Base-by-base conservation (phyloP, 176 grass and related monocot species). In the Carex myosuroides region DNA sequence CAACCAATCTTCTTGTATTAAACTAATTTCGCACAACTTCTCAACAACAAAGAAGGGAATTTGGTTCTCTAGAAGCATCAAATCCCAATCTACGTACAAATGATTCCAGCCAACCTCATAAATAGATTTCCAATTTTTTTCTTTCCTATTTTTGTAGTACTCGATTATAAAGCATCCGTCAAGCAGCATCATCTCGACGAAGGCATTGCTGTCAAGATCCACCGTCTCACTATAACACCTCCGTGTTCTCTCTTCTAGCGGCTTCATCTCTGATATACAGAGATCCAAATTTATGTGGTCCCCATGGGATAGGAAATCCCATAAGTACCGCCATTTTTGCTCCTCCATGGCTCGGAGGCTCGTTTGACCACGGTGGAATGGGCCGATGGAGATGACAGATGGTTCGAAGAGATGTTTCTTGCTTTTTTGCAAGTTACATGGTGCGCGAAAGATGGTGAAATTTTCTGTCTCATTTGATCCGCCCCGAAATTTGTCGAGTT, bases 101-200 rank as follows among this genome's bases (percentile, higher is more conserved):
- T 0, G 48, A 58, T 35, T 70, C 81, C 62, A 84, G 4, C 61
- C 81, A 17, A 53, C 61, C 54, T 67, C 48, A 35, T 2, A 42
- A 29, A 54, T 54, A 17, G 24, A 64, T 26, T 30, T 17, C 4
- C 16, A 5, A 35, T 3, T 11, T 3, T 3, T 1, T 9, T 35
- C 3, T 11, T 18, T 9, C 79, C 0, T 21, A 13, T 60, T 30
- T 18, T 22, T 21, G 79, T 64, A 46, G 85, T 22, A 68, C 79
- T 87, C 85, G 53, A 82, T 3, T 1, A 82, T 21, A 24, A 82
- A 82, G 64, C 63, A 70, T 16, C 63, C 85, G 2, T 87, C 85
- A 8, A 87, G 78, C 54, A 87, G 6, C 79, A 87, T n/a, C 76
- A 87, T 82, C 62, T 73, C 35, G 2, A 75, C 8, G n/a, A 87